A percentile compares a stretch with the other conserved stretches of the same genome.
phyloP scores from a whole-genome alignment of 1,139 yeast genomes.

The Candida frijolesensis region DNA sequence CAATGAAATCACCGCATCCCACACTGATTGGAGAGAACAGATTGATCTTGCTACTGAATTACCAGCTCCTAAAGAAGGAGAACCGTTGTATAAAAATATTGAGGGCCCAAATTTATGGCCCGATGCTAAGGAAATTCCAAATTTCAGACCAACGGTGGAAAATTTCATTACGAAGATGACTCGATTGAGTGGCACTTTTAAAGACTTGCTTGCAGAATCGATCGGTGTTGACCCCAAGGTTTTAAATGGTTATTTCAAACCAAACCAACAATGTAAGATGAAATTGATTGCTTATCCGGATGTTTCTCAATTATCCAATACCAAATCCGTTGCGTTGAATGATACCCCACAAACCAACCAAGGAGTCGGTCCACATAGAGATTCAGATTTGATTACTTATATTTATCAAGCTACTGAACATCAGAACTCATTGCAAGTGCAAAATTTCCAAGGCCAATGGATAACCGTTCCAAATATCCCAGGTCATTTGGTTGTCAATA shows the following conservation, averaged over 20 bases:
- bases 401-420: conserved; percentile 60
- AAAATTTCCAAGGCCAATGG: conserved; percentile 67
- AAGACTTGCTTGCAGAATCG: conserved; percentile 55
- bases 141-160: conserved; percentile 48
- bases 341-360: conserved; percentile 53
- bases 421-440: conserved; percentile 56
- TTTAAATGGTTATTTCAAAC: conserved; percentile 52
- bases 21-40: conserved; percentile 68
- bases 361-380: conserved; percentile 75
- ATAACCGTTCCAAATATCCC: conserved; percentile 49
- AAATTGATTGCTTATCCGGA: conserved; percentile 58
- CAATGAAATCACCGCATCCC: conserved; percentile 63
- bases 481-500: conserved; percentile 52
- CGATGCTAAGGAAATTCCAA: conserved; percentile 47
- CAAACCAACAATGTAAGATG: conserved; percentile 55
- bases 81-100: conserved; percentile 56
- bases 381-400: conserved; percentile 63
- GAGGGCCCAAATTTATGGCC: conserved; percentile 74
- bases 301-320: conserved; percentile 26
- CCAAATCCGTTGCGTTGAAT: conserved; percentile 31
- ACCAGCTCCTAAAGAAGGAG: conserved; percentile 46
- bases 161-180: conserved; percentile 53
- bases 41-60: conserved; percentile 67
- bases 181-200: conserved; percentile 41
- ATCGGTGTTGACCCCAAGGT: conserved; percentile 49